Conservation (phyloP, 805 yeast species). For the Jamesozyma jinghongensis region DNA sequence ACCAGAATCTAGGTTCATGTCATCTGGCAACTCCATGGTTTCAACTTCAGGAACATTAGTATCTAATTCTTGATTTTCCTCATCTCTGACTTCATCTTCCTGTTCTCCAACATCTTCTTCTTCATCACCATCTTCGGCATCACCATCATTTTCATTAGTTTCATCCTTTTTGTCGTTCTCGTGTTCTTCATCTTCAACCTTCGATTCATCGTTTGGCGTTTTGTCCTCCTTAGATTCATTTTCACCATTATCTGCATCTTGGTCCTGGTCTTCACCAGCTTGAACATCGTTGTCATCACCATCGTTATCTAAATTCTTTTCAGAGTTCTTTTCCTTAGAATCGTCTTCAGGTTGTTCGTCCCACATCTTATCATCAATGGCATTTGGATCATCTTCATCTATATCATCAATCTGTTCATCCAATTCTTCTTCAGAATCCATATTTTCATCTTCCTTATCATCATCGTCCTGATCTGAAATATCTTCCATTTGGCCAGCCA, state of each 20-base stretch:
- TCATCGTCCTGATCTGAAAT: constrained; percentile 60
- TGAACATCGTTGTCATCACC: constrained; percentile 37
- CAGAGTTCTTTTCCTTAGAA: constrained; percentile 75
- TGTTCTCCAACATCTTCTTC: constrained; percentile 76
- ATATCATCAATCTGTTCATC: constrained; percentile 87
- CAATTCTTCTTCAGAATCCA: constrained; percentile 56
- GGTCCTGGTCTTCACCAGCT: constrained; percentile 32
- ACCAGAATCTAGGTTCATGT: constrained; percentile 78
- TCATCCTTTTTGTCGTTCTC: constrained; percentile 33
- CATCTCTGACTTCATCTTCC: constrained; percentile 65
- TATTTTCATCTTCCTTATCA: constrained; percentile 41
- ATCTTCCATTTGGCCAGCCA: constrained; percentile 90
- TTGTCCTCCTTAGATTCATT: constrained; percentile 20
- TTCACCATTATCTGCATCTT: constrained; percentile 25
- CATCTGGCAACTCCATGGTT: constrained; percentile 84
- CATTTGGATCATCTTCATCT: constrained; percentile 87
- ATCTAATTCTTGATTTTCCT: constrained; percentile 61
- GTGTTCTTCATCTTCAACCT: constrained; percentile 31
- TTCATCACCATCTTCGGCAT: constrained; percentile 44
- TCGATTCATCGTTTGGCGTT: constrained; percentile 30
- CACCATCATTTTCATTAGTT: constrained; percentile 36
- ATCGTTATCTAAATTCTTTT: constrained; percentile 51
- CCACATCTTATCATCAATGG: constrained; percentile 97
- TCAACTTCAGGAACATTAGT: constrained; percentile 75
- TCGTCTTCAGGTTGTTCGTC: constrained; percentile 78